Evolutionary conservation across 2,329 filamentous ascomycete genomes (phyloP), one percentile per base, ranked within the genome.

Genomic region (Venturia nashicola): DNA sequence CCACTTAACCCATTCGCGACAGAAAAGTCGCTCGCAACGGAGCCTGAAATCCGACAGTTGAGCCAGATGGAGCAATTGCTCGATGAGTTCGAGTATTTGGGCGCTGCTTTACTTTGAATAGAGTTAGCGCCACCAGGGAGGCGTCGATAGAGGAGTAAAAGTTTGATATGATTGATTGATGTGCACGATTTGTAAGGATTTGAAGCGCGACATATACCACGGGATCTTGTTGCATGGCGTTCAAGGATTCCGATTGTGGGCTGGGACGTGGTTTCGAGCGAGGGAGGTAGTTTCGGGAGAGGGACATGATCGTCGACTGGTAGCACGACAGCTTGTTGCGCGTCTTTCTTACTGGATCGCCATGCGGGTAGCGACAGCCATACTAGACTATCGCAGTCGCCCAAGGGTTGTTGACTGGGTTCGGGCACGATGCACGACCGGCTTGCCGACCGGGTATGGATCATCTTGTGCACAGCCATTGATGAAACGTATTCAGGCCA

Each of bases 11-110:
- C 59, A 20, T 60, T 60, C n/a, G 39, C 8, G 14, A 68, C 67
- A 8, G 66, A 68, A 63, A 55, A 66, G 46, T 61, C 72, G 34
- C 69, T 71, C 2, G 73, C 74, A 65, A 70, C 70, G 63, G 67
- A 63, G 67, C 42, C 64, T 54, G 64, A 66, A 46, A 61, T 65
- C 42, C 51, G 65, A 55, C n/a, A 67, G 34, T 65, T 69, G 59
- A 73, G 69, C 43, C 75, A 74, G 20, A 77, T 82, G 72, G 75
- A 78, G 66, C 76, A 80, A 67, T 70, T 82, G 65, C 74, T 82
- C 68, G 76, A 78, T 66, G 80, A 82, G 66, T 71, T 82, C 70
- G 78, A 78, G 63, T 82, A 82, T 68, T 70, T 82, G 48, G 77
- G 78, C 27, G 64, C 54, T 34, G 54, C 63, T 34, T 46, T 65